phyloP scores from a whole-genome alignment of 129 eudicot species.

The Arctium lappa region DNA sequence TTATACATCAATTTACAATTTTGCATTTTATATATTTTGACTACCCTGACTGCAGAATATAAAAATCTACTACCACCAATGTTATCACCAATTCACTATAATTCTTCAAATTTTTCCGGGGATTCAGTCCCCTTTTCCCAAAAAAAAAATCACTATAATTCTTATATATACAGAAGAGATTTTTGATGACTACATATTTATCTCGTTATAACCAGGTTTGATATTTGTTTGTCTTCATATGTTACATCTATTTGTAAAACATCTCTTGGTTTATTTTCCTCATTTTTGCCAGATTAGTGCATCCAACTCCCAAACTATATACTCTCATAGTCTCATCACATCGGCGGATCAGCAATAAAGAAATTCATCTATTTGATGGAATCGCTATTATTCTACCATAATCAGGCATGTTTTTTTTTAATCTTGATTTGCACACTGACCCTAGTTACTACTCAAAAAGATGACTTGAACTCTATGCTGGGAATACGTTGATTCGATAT shows the following conservation, averaged over 20 bases:
- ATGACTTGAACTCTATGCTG: not conserved
- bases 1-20: not conserved
- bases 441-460: not conserved
- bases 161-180: not conserved
- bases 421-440: not conserved
- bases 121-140: too few relatives aligned
- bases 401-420: not conserved
- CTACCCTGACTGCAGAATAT: not conserved
- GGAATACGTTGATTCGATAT: not conserved
- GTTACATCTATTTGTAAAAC: not conserved
- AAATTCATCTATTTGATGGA: not conserved
- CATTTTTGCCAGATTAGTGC: conserved; percentile 5
- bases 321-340: not conserved
- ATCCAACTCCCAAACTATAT: not conserved
- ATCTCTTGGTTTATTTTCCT: not conserved
- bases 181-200: not conserved
- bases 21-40: not conserved
- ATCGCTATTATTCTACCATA: not conserved
- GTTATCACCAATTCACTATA: not conserved
- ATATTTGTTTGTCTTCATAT: not conserved
- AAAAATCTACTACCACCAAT: not conserved
- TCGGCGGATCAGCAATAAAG: conserved; percentile 9
- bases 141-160: not conserved
- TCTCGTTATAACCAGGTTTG: not conserved
- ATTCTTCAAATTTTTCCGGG: not conserved